A percentile compares a stretch with the other conserved stretches of the same genome.
Evolutionary conservation across 331 rosid species (phyloP).

Genomic region (Malus hybrid): DNA sequence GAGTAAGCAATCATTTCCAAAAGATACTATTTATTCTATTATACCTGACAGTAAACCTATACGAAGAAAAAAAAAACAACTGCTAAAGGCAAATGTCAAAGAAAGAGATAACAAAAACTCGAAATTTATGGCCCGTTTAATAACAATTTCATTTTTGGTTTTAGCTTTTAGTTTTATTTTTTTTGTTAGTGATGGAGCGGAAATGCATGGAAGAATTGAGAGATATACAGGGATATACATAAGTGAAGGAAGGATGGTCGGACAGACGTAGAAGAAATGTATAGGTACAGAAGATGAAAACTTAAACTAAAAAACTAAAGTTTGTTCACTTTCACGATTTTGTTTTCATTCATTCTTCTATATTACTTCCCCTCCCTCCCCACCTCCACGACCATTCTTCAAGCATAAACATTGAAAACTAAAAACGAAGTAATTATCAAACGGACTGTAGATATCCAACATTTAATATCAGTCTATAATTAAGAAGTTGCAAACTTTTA

Average conservation of each 20-base stretch:
- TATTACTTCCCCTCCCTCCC: neutral
- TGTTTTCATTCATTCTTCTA: neutral
- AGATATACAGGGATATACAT: neutral
- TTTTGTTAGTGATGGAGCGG: neutral
- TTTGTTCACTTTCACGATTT: too few relatives aligned
- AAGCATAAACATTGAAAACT: neutral
- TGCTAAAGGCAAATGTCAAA: neutral
- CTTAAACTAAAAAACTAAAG: neutral
- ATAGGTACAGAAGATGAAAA: too few relatives aligned
- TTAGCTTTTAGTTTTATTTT: too few relatives aligned
- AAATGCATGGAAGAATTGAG: neutral
- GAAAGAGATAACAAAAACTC: neutral
- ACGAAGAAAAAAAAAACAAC: neutral
- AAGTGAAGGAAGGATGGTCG: neutral
- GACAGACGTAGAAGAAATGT: neutral
- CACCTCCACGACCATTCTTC: too few relatives aligned
- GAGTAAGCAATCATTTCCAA: neutral
- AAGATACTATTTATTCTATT: neutral
- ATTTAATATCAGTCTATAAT: neutral
- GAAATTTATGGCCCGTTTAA: neutral
- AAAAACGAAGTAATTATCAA: too few relatives aligned
- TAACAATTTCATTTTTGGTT: too few relatives aligned
- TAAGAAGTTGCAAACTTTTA: neutral
- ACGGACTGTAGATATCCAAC: neutral
- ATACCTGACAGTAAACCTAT: neutral